Evolutionary conservation across 1,284 basidiomycete species (phyloP).

Genomic region (Mrakiaceae sp.): DNA sequence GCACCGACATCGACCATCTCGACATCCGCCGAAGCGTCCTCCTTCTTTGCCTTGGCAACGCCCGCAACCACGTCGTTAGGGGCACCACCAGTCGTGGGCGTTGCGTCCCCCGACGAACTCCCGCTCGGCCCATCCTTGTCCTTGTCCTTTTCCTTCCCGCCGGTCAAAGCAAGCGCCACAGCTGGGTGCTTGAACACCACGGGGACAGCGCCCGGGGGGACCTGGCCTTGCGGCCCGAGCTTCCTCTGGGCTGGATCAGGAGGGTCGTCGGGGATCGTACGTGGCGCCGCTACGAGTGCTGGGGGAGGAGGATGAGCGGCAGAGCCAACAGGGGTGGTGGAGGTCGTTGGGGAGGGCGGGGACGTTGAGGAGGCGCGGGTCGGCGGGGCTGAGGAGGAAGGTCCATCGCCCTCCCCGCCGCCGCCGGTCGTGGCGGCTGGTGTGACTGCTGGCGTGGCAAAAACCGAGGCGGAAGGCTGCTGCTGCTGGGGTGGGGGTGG

Average conservation of each 20-base stretch:
- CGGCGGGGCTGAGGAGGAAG: background rate
- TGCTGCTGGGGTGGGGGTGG: slow-evolving; percentile 19
- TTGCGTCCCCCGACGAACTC: too few species aligned
- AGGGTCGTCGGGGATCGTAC: slow-evolving; percentile 49
- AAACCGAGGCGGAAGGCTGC: slow-evolving; percentile 13
- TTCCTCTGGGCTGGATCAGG: slow-evolving; percentile 49
- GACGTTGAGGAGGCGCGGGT: slow-evolving; percentile 1
- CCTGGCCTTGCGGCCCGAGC: slow-evolving; percentile 60
- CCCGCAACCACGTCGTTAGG: too few species aligned
- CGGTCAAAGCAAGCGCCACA: background rate
- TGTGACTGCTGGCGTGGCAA: slow-evolving; percentile 23
- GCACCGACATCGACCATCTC: too few species aligned
- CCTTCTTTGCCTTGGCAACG: too few species aligned
- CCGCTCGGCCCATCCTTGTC: background rate
- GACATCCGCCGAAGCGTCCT: too few species aligned
- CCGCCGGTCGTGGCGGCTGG: background rate
- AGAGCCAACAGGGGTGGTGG: too few species aligned
- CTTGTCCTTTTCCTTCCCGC: background rate
- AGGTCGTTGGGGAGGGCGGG: background rate
- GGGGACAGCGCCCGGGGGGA: slow-evolving; percentile 35
- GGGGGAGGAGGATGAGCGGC: too few species aligned
- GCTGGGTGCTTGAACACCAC: too few species aligned
- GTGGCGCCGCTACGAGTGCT: too few species aligned
- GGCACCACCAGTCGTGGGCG: too few species aligned
- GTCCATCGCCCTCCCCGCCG: background rate